A percentile compares a stretch with the other conserved stretches of the same genome.
phyloP scores from a whole-genome alignment of 805 yeast species.

The Suhomyces tanzawaensis region DNA sequence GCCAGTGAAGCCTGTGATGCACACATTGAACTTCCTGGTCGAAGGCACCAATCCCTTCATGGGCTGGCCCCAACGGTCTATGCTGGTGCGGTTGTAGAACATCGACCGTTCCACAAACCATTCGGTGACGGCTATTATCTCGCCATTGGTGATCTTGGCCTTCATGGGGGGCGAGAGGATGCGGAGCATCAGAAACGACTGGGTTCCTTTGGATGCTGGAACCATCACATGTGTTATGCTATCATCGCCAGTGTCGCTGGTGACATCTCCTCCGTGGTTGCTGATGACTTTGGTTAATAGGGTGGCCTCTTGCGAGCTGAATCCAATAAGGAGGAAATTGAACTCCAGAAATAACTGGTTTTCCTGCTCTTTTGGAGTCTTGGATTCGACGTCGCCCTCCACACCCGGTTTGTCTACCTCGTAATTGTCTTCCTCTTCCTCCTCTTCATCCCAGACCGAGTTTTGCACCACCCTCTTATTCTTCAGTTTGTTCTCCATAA shows the following conservation, averaged over 20 bases:
- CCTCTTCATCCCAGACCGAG: slow-evolving; percentile 27
- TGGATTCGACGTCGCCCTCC: neutral
- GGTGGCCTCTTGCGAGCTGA: slow-evolving; percentile 31
- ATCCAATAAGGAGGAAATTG: slow-evolving; percentile 44
- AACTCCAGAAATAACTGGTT: slow-evolving; percentile 38
- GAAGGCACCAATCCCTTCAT: slow-evolving; percentile 32
- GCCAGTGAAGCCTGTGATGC: slow-evolving; percentile 75
- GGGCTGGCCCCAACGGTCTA: slow-evolving; percentile 67
- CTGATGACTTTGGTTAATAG: slow-evolving; percentile 42
- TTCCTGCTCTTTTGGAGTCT: neutral
- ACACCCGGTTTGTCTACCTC: neutral
- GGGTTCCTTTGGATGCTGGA: slow-evolving; percentile 30
- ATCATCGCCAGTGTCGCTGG: slow-evolving; percentile 16
- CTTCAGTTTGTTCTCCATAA: slow-evolving; percentile 29
- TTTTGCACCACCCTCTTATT: slow-evolving; percentile 14
- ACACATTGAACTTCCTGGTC: slow-evolving; percentile 31
- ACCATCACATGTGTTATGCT: slow-evolving; percentile 32
- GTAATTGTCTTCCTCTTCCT: slow-evolving; percentile 14
- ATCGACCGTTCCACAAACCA: slow-evolving; percentile 78
- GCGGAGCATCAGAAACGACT: slow-evolving; percentile 24
- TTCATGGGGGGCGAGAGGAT: slow-evolving; percentile 24
- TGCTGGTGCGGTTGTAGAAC: slow-evolving; percentile 46
- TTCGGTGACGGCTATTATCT: slow-evolving; percentile 55
- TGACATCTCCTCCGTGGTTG: slow-evolving; percentile 44
- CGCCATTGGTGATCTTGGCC: slow-evolving; percentile 18